These are phyloP conservation scores for Pyronema omphalodes DNA, from an alignment of 495 filamentous ascomycete genomes.

Conservation along the genomic window DNA sequence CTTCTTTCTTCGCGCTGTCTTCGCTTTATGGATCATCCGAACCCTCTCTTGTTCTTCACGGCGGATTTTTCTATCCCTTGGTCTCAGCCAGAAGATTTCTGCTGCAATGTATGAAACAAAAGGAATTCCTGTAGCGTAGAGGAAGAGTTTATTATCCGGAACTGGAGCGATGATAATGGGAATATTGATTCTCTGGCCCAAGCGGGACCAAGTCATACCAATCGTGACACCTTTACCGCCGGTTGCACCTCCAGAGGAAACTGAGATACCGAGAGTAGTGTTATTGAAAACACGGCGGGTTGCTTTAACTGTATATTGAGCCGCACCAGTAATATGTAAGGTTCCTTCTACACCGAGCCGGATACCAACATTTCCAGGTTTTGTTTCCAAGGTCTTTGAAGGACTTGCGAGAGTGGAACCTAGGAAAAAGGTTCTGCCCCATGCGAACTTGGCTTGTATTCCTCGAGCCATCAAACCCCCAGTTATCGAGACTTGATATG, in stretches of 20 bases:
- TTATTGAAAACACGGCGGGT: constrained; percentile 9
- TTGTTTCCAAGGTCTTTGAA: background rate
- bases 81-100: constrained; percentile 32
- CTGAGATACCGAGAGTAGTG: constrained; percentile 6
- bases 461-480: constrained; percentile 8
- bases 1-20: constrained; percentile 28
- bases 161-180: constrained; percentile 21
- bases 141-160: constrained; percentile 14
- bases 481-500: constrained; percentile 8
- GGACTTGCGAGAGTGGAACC: constrained; percentile 10
- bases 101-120: constrained; percentile 33
- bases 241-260: constrained; percentile 2
- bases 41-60: constrained; percentile 25
- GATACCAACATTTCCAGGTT: constrained; percentile 1
- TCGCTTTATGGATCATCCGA: constrained; percentile 28
- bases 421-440: constrained; percentile 17
- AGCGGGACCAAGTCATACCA: constrained; percentile 25
- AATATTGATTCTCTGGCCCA: constrained; percentile 25
- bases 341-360: constrained; percentile 7
- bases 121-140: constrained; percentile 30
- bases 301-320: constrained; percentile 5
- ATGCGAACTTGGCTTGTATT: constrained; percentile 10
- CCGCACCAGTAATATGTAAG: background rate
- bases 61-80: constrained; percentile 26
- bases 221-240: constrained; percentile 21